Evolutionary conservation across 2,329 filamentous ascomycete species (phyloP).

Genomic region (Phoma sp.): DNA sequence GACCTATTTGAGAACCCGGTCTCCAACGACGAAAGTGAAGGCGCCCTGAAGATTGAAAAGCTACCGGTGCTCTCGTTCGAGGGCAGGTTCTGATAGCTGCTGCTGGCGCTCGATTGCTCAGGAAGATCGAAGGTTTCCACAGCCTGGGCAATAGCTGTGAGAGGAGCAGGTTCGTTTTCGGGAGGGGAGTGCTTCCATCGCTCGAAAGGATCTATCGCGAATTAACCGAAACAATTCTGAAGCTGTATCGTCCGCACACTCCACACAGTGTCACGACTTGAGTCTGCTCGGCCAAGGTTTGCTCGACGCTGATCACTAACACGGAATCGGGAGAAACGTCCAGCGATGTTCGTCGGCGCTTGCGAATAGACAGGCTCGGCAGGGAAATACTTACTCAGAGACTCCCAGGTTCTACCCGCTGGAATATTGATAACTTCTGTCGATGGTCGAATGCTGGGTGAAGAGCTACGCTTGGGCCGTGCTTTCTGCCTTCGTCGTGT

Average conservation of each 20-base stretch:
- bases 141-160: conserved; percentile 69
- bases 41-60: conserved; percentile 59
- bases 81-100: conserved; percentile 54
- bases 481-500: conserved; percentile 83
- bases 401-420: conserved; percentile 62
- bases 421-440: conserved; percentile 77
- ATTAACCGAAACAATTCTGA: conserved; percentile 49
- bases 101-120: conserved; percentile 43
- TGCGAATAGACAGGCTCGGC: conserved; percentile 17
- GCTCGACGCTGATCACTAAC: conserved; percentile 13
- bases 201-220: conserved; percentile 66
- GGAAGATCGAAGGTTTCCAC: conserved; percentile 52
- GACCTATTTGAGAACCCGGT: conserved; percentile 59
- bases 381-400: conserved; percentile 40
- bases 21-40: conserved; percentile 61
- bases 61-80: conserved; percentile 57
- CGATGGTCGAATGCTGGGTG: conserved; percentile 69
- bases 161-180: conserved; percentile 71
- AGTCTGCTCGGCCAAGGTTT: background rate
- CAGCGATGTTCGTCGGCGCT: conserved; percentile 2
- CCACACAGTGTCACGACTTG: background rate
- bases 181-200: conserved; percentile 73
- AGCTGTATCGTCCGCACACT: conserved; percentile 21
- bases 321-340: conserved; percentile 34
- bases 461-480: conserved; percentile 69